These are phyloP conservation scores for Moesziomyces sp. DNA, from an alignment of 1,284 basidiomycete species.

Conservation along the genomic window DNA sequence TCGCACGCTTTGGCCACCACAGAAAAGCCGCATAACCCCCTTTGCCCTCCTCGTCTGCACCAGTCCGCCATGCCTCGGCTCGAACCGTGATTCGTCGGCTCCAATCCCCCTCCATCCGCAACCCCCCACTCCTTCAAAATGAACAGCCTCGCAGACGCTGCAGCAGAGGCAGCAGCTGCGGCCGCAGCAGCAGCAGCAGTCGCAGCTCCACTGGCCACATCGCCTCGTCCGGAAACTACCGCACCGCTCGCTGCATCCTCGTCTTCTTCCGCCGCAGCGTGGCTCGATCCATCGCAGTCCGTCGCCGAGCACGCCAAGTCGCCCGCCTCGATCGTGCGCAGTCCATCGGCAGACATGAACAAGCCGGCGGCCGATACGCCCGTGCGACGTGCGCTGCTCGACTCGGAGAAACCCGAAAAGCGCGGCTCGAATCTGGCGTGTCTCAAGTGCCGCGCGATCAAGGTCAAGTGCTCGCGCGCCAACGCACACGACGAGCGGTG, in stretches of 20 bases:
- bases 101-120: not conserved
- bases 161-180: slow-evolving; percentile 13
- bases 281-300: slow-evolving; percentile 4
- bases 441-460: slow-evolving; percentile 50
- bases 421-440: slow-evolving; percentile 50
- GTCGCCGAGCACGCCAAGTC: slow-evolving; percentile 9
- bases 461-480: slow-evolving; percentile 45
- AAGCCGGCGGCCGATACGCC: slow-evolving; percentile 30
- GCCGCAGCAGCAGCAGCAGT: slow-evolving; percentile 10
- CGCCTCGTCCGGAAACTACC: slow-evolving; percentile 10
- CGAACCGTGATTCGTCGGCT: not conserved
- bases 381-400: slow-evolving; percentile 33
- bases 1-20: too few relatives aligned
- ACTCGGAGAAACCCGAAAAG: slow-evolving; percentile 46
- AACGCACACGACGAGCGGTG: slow-evolving; percentile 36
- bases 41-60: too few relatives aligned
- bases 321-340: slow-evolving; percentile 8
- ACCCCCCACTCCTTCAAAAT: slow-evolving; percentile 7
- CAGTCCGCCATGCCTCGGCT: too few relatives aligned
- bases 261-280: slow-evolving; percentile 5
- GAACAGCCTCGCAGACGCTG: slow-evolving; percentile 47
- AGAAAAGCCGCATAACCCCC: too few relatives aligned
- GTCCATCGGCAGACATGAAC: slow-evolving; percentile 22
- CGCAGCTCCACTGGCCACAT: slow-evolving; percentile 2
- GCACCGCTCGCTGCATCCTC: slow-evolving; percentile 1